A percentile compares a stretch with the other conserved stretches of the same genome.
Conservation (phyloP, 352 stramenopile genomes). For the Blastocystis sp. region DNA sequence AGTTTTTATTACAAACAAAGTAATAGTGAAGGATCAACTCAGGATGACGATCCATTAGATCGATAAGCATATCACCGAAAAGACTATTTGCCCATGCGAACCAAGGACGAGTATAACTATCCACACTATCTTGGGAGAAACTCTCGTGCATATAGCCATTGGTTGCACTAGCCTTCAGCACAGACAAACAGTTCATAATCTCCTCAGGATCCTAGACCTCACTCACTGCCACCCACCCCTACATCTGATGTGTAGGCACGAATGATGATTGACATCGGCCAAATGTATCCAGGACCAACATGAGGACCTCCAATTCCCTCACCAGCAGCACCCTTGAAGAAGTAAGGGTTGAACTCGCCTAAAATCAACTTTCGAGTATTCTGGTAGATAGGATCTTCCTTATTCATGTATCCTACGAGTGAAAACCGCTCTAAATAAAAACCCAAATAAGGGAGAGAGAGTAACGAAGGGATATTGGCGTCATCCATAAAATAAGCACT, state of each 20-base stretch:
- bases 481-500: conserved; percentile 71
- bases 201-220: conserved; percentile 64
- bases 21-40: conserved; percentile 53
- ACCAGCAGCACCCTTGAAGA: conserved; percentile 61
- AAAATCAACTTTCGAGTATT: conserved; percentile 67
- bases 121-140: conserved; percentile 64
- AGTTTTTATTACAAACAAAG: conserved; percentile 7
- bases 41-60: conserved; percentile 62
- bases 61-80: conserved; percentile 66
- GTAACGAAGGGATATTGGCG: conserved; percentile 70
- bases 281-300: conserved; percentile 66
- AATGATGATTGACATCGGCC: conserved; percentile 70
- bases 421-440: not conserved
- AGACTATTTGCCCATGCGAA: conserved; percentile 68
- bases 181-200: conserved; percentile 64
- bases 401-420: conserved; percentile 66
- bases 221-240: not conserved
- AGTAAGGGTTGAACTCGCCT: conserved; percentile 66
- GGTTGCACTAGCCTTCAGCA: conserved; percentile 64
- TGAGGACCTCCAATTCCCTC: conserved; percentile 67
- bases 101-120: conserved; percentile 65
- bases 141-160: conserved; percentile 69
- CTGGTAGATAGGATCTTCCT: conserved; percentile 63
- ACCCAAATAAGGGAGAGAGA: conserved; percentile 68
- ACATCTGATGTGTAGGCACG: conserved; percentile 67